Conservation (phyloP, 345 rosid species). For the Bruguiera parviflora region DNA sequence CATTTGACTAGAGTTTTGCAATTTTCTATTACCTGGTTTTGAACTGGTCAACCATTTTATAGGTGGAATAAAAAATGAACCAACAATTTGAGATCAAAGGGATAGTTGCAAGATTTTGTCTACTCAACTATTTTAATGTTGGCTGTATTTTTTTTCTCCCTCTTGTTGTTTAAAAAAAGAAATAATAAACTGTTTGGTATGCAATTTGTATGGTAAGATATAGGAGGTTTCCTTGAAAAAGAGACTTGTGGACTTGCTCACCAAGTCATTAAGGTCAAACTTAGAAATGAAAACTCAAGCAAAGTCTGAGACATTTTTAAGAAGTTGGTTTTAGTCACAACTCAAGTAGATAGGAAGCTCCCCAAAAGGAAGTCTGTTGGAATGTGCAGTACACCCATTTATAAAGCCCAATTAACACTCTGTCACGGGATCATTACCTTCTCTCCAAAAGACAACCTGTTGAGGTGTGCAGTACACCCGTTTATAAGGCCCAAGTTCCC, state of each 20-base stretch:
- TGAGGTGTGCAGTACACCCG: too few relatives aligned
- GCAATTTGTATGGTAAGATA: neutral
- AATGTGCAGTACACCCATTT: too few relatives aligned
- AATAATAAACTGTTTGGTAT: neutral
- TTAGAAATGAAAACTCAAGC: neutral
- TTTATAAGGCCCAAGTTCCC: too few relatives aligned
- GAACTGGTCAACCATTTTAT: too few relatives aligned
- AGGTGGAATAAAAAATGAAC: neutral
- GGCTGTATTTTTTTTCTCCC: too few relatives aligned
- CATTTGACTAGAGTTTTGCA: conserved; percentile 37
- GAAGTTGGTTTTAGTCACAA: neutral
- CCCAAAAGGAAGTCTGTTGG: too few relatives aligned
- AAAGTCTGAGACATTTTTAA: neutral
- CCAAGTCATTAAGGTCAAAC: neutral
- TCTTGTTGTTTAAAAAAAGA: too few relatives aligned
- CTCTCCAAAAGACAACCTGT: too few relatives aligned
- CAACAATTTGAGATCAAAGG: neutral
- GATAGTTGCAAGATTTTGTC: neutral
- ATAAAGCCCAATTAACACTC: too few relatives aligned
- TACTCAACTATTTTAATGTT: too few relatives aligned
- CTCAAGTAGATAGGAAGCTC: neutral
- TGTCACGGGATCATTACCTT: too few relatives aligned
- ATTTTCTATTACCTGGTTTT: neutral
- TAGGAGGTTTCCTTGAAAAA: neutral
- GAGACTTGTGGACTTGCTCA: neutral